Evolutionary conservation across 2,329 filamentous ascomycete genomes (phyloP), one percentile per base, ranked within the genome.

Genomic region (Chaetomium sp.): DNA sequence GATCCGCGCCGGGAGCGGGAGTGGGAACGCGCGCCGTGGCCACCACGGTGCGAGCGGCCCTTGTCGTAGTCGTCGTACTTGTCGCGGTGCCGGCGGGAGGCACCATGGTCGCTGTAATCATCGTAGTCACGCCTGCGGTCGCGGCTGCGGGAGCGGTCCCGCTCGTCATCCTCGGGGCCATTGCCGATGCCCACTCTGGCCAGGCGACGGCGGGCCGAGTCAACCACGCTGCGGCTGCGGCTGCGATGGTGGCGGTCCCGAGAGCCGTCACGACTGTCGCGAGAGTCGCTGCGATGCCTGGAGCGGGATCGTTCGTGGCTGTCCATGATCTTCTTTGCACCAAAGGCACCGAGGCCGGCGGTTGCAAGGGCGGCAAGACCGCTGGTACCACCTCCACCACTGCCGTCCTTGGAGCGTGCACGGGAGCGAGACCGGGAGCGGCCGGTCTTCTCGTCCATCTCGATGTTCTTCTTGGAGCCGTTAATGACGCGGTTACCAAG

Each of bases 401-500:
- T 67, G 50, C 62, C 60, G 27, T 61, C 54, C 54, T 73, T 70
- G 48, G 85, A 86, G 51, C 83, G 81, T 55, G 80, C 78, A 19
- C 81, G 78, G 2, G 87, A 89, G 49, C 86, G 80, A 34, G 87
- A 89, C 46, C 84, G 83, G 61, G 87, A 89, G 47, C 86, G 79
- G 12, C 82, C 81, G 0, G 78, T 82, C 46, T 70, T 70, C 58
- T 72, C 74, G 70, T 80, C 85, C 74, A 78, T 82, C 66, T 78
- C 84, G 68, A 83, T 87, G 67, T 80, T 82, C 70, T 77, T 82
- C 73, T 78, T 80, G 48, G 87, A 83, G 19, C 91, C 91, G 67
- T 96, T 91, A 69, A 95, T 82, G 59, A 96, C 75, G 53, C 89
- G 87, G 72, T 91, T 95, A 45, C 89, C 88, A 36, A 92, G 83